Evolutionary conservation across 345 rosid species (phyloP).

Genomic region (Citrus glauca): DNA sequence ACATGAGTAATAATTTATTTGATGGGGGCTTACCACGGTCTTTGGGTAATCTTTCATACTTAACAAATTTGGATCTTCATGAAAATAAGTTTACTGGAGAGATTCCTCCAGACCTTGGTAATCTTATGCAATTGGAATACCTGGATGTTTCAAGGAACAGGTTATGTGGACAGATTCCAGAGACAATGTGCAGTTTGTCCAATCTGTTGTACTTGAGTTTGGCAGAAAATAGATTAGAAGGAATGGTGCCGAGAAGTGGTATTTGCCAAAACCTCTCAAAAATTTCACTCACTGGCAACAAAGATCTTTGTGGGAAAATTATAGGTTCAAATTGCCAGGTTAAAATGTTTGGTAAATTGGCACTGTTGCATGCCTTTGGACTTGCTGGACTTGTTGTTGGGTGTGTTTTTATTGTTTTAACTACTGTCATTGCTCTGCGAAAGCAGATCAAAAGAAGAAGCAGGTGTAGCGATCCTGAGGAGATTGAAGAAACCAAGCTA

Average conservation of each 20-base stretch:
- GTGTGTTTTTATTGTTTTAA: constrained; percentile 38
- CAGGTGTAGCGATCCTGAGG: constrained; percentile 38
- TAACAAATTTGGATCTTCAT: constrained; percentile 67
- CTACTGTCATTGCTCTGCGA: constrained; percentile 32
- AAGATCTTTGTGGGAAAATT: constrained; percentile 52
- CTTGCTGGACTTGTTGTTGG: constrained; percentile 40
- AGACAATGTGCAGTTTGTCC: constrained; percentile 43
- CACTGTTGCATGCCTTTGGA: constrained; percentile 44
- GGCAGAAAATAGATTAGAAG: constrained; percentile 58
- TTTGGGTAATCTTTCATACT: constrained; percentile 62
- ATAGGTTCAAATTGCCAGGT: constrained; percentile 48
- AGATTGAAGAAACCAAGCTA: constrained; percentile 35
- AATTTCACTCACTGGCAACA: constrained; percentile 55
- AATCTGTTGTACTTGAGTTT: constrained; percentile 48
- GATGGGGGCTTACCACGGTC: constrained; percentile 51
- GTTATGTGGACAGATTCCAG: constrained; percentile 67
- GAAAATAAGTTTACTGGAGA: constrained; percentile 59
- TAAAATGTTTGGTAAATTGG: constrained; percentile 27
- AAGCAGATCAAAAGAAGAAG: constrained; percentile 38
- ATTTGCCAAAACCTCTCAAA: constrained; percentile 53
- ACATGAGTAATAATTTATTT: constrained; percentile 24
- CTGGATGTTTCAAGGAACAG: constrained; percentile 62
- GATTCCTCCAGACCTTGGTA: constrained; percentile 61
- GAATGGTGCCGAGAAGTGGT: constrained; percentile 59
- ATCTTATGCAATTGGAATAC: constrained; percentile 60